These are phyloP conservation scores for Schizothecium vesticola DNA, from an alignment of 495 filamentous ascomycete species.

Conservation along the genomic window DNA sequence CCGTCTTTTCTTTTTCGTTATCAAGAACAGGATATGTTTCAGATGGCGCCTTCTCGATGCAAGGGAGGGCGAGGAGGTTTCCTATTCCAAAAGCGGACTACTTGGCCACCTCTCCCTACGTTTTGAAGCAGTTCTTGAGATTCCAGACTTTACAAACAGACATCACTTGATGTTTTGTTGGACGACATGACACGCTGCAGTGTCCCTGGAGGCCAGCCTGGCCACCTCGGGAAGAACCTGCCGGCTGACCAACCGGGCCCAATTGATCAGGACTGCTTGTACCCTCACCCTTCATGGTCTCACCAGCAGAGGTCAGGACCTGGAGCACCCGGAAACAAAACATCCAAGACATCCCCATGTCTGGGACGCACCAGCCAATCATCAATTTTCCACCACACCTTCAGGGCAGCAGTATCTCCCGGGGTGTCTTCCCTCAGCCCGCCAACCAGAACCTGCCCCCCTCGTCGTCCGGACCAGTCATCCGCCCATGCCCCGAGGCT, in stretches of 20 bases:
- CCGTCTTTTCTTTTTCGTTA: background rate
- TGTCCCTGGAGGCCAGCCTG: background rate
- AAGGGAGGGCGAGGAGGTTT: background rate
- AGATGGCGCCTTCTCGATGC: background rate
- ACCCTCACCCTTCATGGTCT: background rate
- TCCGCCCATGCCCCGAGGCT: background rate
- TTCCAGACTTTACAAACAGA: background rate
- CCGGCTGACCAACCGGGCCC: background rate
- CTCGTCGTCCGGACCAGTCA: background rate
- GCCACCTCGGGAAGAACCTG: background rate
- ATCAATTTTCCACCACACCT: background rate
- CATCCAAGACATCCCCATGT: conserved; percentile 1
- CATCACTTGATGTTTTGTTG: background rate
- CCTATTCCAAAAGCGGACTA: background rate
- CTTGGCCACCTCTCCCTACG: background rate
- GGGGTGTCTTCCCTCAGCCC: background rate
- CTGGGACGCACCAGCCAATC: conserved; percentile 1
- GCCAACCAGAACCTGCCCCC: conserved; percentile 3
- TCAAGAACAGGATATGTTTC: background rate
- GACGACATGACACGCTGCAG: background rate
- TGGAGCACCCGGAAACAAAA: background rate
- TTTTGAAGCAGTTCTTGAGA: background rate
- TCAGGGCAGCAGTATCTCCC: background rate
- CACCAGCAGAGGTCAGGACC: background rate
- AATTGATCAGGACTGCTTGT: background rate